Percentiles rank a stretch among this genome's conserved stretches.
These are phyloP conservation scores for Penicillium waksmanii DNA, from an alignment of 495 filamentous ascomycete species.

Conservation along the genomic window DNA sequence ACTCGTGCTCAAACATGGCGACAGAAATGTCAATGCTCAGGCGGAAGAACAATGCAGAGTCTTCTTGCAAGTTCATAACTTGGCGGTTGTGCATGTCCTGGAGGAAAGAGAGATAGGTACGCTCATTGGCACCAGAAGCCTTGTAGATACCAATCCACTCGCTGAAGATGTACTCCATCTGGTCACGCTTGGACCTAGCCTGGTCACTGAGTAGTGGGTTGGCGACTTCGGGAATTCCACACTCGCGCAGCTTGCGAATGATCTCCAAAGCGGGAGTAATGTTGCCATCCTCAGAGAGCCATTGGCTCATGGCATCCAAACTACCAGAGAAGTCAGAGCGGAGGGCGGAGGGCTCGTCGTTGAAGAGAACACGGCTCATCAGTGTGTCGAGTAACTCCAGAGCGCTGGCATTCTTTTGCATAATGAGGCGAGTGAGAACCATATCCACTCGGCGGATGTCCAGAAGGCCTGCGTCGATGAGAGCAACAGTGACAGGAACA, in stretches of 20 bases:
- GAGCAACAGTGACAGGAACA: conserved; percentile 71
- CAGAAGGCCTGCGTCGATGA: conserved; percentile 74
- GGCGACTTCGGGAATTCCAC: conserved; percentile 57
- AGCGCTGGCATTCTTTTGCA: conserved; percentile 66
- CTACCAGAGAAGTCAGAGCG: conserved; percentile 85
- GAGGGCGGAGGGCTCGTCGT: conserved; percentile 72
- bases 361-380: conserved; percentile 75
- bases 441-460: conserved; percentile 81
- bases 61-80: conserved; percentile 71
- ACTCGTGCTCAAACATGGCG: conserved; percentile 70
- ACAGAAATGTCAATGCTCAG: conserved; percentile 81
- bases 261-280: conserved; percentile 67
- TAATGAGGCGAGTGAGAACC: conserved; percentile 71
- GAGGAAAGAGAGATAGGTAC: conserved; percentile 75
- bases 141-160: conserved; percentile 90
- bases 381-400: conserved; percentile 76
- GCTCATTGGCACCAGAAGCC: conserved; percentile 70
- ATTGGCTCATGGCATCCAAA: conserved; percentile 77
- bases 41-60: conserved; percentile 77
- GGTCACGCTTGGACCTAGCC: conserved; percentile 64
- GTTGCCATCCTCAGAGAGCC: conserved; percentile 74
- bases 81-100: conserved; percentile 77
- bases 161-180: conserved; percentile 91
- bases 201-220: conserved; percentile 52
- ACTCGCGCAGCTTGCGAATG: conserved; percentile 69